Conservation (phyloP, 805 yeast species). For the Ogataea minuta region DNA sequence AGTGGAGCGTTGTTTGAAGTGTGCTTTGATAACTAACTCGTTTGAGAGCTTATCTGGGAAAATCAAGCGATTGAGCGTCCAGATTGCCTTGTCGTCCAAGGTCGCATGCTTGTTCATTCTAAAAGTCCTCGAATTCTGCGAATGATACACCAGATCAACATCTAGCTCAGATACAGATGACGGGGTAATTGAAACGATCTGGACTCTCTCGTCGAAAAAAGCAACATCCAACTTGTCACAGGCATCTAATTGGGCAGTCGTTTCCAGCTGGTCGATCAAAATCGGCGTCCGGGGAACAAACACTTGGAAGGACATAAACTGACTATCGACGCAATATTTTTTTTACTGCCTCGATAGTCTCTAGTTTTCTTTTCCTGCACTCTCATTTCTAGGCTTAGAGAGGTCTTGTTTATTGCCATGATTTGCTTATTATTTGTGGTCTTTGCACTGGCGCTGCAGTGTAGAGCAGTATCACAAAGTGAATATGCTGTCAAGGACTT, state of each 20-base stretch:
- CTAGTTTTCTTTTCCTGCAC: slow-evolving; percentile 1
- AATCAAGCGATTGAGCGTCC: slow-evolving; percentile 18
- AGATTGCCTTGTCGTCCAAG: slow-evolving; percentile 10
- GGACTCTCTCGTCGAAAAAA: slow-evolving; percentile 19
- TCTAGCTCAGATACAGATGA: slow-evolving; percentile 3
- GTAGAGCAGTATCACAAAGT: slow-evolving; percentile 1
- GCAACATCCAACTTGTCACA: slow-evolving; percentile 7
- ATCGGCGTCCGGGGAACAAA: slow-evolving; percentile 3
- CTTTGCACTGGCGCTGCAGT: background rate
- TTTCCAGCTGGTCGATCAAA: background rate
- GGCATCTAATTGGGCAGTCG: slow-evolving; percentile 3
- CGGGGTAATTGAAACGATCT: slow-evolving; percentile 13
- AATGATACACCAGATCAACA: slow-evolving; percentile 13
- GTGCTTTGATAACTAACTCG: slow-evolving; percentile 18
- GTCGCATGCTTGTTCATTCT: background rate
- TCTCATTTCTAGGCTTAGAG: slow-evolving; percentile 7
- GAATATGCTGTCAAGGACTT: slow-evolving; percentile 22
- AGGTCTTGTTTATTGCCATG: slow-evolving; percentile 1
- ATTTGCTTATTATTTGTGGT: background rate
- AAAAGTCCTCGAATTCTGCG: slow-evolving; percentile 7
- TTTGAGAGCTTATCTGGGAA: slow-evolving; percentile 22
- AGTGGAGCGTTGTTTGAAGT: slow-evolving; percentile 15
- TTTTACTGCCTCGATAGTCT: slow-evolving; percentile 1
- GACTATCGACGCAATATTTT: background rate
- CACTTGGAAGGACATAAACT: slow-evolving; percentile 1